These are phyloP conservation scores for Golubevia sp. DNA, from an alignment of 1,284 basidiomycete species.

Conservation along the genomic window DNA sequence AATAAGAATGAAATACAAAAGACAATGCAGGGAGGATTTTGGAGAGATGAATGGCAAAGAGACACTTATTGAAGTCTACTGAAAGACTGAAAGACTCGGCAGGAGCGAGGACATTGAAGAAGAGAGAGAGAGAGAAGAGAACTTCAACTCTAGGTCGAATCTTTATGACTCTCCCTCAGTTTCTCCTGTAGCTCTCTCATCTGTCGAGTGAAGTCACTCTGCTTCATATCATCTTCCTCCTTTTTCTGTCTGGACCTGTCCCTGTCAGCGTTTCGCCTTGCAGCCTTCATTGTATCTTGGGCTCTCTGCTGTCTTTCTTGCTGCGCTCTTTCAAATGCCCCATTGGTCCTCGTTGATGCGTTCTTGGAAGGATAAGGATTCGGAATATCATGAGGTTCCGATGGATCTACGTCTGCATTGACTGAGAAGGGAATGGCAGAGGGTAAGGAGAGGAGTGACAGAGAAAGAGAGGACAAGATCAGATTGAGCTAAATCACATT, in stretches of 20 bases:
- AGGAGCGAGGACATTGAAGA: too few species aligned
- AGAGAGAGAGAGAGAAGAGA: too few species aligned
- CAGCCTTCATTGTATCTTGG: conserved; percentile 25
- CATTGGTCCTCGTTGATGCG: background rate
- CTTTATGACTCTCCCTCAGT: too few species aligned
- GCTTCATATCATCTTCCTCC: conserved; percentile 11
- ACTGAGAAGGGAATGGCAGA: background rate
- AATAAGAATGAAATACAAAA: too few species aligned
- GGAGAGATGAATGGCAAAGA: too few species aligned
- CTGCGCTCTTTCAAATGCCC: background rate
- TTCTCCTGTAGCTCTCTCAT: conserved; percentile 25
- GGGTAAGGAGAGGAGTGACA: background rate
- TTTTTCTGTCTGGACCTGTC: conserved; percentile 14
- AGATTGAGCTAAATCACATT: too few species aligned
- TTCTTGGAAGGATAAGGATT: conserved; percentile 17
- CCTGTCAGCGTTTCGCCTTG: conserved; percentile 18
- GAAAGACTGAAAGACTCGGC: too few species aligned
- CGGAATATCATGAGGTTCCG: conserved; percentile 40
- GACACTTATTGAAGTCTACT: too few species aligned
- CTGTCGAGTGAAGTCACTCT: conserved; percentile 21
- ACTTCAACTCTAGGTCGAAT: too few species aligned
- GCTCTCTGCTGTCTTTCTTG: background rate
- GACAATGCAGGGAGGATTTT: too few species aligned
- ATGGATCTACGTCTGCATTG: conserved; percentile 12
- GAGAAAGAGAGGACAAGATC: too few species aligned